Evolutionary conservation across 768 basidiomycete species (phyloP), one percentile per base, ranked within the genome.

Genomic region (Mycena galericulata): DNA sequence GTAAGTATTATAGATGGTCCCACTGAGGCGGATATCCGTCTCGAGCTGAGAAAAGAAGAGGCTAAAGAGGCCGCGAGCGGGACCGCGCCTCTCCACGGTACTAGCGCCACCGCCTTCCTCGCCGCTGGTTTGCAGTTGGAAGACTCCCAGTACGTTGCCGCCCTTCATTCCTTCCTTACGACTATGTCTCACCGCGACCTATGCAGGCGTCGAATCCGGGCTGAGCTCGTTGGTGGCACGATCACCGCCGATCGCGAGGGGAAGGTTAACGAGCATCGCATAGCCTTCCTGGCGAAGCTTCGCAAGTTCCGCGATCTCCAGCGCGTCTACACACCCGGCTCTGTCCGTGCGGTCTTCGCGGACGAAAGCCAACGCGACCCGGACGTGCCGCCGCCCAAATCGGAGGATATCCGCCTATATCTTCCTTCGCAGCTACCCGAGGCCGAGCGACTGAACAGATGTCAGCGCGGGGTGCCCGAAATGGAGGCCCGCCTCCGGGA

Each of bases 261-360:
- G 22, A 62, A 66, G 47, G 24, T 72, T 17, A 12, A 71, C 27
- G 58, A 73, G 32, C 70, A 46, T 30, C 59, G 70, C 11, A 12
- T 43, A 14, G 27, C 45, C 17, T 41, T 71, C 26, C 10, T 32
- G 18, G 10, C 29, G 10, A 69, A 70, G 34, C 24, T 68, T 12
- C 20, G 17, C 5, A 22, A n/a, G 14, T 71, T 71, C 47, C 34
- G 72, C 0, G 26, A 27, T 3, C 41, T 53, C 11, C 60, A 68
- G 56, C 59, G 46, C 20, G 24, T 51, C 9, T 36, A 57, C 27
- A 63, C 46, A 18, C 66, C 69, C 1, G 54, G 54, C 6, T 34
- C 54, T 22, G 12, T 40, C 2, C 54, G 54, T 17, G 54, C 38
- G 10, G 2, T 56, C 9, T 12, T 15, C 24, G 22, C 24, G 5